Evolutionary conservation across 768 basidiomycete species (phyloP), one percentile per base, ranked within the genome.

Genomic region (Lactarius deliciosus): DNA sequence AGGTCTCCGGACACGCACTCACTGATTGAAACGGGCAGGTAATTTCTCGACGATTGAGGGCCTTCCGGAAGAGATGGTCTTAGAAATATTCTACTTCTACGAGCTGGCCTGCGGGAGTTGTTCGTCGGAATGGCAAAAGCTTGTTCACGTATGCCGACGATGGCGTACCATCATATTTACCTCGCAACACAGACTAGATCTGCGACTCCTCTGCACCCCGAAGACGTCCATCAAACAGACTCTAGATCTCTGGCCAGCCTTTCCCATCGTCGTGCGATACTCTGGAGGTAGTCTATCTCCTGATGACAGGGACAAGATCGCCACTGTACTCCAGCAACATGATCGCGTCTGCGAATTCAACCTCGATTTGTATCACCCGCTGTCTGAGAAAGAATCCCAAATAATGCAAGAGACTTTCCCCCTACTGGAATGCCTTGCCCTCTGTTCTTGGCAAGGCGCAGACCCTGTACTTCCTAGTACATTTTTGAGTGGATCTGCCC

Each of bases 131-230:
- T 50, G 47, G 63, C n/a, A 47, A 15, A 57, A 16, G n/a, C 55
- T 64, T 28, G 43, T 40, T 22, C 63, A 57, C 22, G 63, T 64
- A 10, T 64, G 45, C 63, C 45, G 34, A 9, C 43, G 34, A 50
- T 64, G 63, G 63, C 43, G 57, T 22, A 20, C 34, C 2, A 7
- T 64, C 30, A 36, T 57, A 25, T 57, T 57, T 47, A 32, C 63
- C 10, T 58, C 64, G 15, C 64, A 20, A 28, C 57, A 54, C 47
- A 50, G 36, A 36, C 57, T 64, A 2, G 57, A 54, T 54, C 47
- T 64, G 25, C 45, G 57, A 1, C 63, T 64, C 58, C 7, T 57
- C 45, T 53, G 57, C 36, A 64, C 57, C 25, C 55, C 57, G 16
- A 18, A 53, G n/a, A 38, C 34, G 6, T 45, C 45, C 10, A 10